These are phyloP conservation scores for Talaromyces stipitatus DNA, from an alignment of 495 filamentous ascomycete species.

Conservation along the genomic window DNA sequence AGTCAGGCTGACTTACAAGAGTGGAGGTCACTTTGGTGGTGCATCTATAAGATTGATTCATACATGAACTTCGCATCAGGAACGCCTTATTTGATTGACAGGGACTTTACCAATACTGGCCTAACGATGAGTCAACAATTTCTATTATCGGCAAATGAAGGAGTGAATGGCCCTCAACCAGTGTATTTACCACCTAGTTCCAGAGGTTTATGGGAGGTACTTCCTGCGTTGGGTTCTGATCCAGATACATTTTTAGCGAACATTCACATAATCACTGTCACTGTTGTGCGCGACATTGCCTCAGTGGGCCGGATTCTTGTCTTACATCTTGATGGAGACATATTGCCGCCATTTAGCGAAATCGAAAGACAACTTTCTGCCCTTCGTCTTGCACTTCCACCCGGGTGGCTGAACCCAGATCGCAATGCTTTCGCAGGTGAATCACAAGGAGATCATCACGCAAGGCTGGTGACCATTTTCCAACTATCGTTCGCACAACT, in stretches of 20 bases:
- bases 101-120: neutral
- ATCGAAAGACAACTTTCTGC: neutral
- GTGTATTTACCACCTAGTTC: neutral
- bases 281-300: neutral
- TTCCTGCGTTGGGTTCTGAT: neutral
- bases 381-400: neutral
- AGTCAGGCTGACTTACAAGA: neutral
- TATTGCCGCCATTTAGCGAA: neutral
- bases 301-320: neutral
- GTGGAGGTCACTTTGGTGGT: neutral
- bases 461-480: neutral
- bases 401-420: neutral
- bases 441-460: neutral
- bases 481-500: neutral
- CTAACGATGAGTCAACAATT: neutral
- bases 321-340: neutral
- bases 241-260: neutral
- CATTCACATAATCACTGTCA: neutral
- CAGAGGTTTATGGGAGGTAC: neutral
- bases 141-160: neutral
- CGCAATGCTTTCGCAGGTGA: neutral
- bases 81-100: neutral
- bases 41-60: neutral
- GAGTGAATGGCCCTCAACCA: neutral
- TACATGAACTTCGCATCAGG: neutral